These are phyloP conservation scores for Fraxinus pennsylvanica DNA, from an alignment of 257 asterid genomes.

Conservation along the genomic window DNA sequence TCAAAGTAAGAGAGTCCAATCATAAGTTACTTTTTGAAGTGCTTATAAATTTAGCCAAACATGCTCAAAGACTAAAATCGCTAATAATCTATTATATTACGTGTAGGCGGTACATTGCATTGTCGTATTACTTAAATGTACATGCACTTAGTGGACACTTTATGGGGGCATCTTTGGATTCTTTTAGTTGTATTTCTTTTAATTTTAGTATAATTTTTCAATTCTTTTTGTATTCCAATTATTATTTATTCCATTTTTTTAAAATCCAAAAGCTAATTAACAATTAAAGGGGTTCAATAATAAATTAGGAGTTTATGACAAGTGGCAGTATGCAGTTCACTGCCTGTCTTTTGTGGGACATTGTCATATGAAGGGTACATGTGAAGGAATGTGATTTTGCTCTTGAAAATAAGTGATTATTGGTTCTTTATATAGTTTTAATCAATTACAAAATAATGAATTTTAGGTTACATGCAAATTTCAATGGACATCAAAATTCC, in stretches of 20 bases:
- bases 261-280: neutral
- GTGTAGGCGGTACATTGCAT: neutral
- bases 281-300: neutral
- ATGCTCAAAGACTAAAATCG: neutral
- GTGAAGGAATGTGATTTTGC: neutral
- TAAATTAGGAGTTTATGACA: neutral
- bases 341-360: neutral
- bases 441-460: neutral
- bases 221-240: neutral
- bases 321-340: neutral
- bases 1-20: no score
- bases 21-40: no score
- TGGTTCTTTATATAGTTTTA: neutral
- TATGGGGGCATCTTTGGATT: neutral
- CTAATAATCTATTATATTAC: neutral
- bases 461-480: neutral
- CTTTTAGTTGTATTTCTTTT: neutral
- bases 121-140: neutral
- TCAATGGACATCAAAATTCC: neutral
- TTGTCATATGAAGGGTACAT: neutral
- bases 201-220: neutral
- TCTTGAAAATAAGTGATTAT: neutral
- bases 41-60: no score
- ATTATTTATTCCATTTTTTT: neutral
- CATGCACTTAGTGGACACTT: conserved; percentile 1